phyloP scores from a whole-genome alignment of 306 rosid genomes.

The Senna tora region DNA sequence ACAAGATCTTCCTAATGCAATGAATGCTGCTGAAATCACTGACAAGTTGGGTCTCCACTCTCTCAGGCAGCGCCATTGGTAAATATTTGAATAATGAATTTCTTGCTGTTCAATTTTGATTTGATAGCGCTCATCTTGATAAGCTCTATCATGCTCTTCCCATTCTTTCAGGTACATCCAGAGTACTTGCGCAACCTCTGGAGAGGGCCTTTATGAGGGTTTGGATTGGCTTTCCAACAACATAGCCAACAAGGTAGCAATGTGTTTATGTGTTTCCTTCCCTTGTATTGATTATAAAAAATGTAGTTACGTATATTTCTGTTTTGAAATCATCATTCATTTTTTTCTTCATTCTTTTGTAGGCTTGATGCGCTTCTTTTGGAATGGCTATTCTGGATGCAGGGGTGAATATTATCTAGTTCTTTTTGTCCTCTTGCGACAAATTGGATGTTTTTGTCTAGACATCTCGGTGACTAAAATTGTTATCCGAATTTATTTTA shows the following conservation, averaged over 20 bases:
- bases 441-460: constrained; percentile 45
- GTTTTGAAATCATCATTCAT: too few species aligned
- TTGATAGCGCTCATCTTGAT: not conserved
- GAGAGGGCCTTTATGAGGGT: constrained; percentile 88
- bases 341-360: constrained; percentile 30
- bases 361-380: constrained; percentile 61
- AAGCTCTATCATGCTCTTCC: constrained; percentile 27
- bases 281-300: not conserved
- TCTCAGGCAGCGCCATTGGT: constrained; percentile 92
- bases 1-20: constrained; percentile 90
- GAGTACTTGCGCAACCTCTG: constrained; percentile 91
- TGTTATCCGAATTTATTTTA: constrained; percentile 55
- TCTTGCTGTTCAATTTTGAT: not conserved
- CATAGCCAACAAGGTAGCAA: constrained; percentile 77
- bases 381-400: constrained; percentile 67
- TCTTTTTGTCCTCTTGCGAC: constrained; percentile 42
- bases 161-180: constrained; percentile 75
- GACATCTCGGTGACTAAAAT: constrained; percentile 50
- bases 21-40: constrained; percentile 93
- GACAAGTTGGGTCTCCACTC: constrained; percentile 93
- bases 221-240: constrained; percentile 95
- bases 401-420: constrained; percentile 84
- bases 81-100: constrained; percentile 10
- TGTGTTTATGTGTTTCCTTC: not conserved
- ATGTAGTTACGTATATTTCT: too few species aligned